Percentiles rank a stretch among this genome's conserved stretches.
Conservation (phyloP, 1,139 yeast species). For the Kodamaea sp. region DNA sequence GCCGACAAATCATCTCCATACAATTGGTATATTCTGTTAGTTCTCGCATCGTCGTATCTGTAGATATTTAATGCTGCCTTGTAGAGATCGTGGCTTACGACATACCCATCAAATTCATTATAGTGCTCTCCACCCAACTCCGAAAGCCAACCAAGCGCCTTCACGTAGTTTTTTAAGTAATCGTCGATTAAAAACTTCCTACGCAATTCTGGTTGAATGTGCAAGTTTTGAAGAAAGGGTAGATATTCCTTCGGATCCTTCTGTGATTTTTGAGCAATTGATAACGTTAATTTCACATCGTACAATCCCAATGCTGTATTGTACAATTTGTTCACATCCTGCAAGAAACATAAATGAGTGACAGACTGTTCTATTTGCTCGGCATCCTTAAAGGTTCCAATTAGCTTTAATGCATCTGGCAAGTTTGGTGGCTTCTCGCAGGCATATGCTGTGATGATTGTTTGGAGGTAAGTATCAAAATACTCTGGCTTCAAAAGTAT, state of each 20-base stretch:
- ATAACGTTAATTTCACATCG: constrained; percentile 75
- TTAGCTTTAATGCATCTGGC: constrained; percentile 66
- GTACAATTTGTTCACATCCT: constrained; percentile 83
- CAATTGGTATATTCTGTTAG: constrained; percentile 52
- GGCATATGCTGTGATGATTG: constrained; percentile 88
- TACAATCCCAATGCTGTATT: constrained; percentile 80
- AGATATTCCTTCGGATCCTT: constrained; percentile 97
- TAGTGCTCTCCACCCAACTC: constrained; percentile 50
- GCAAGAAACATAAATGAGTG: constrained; percentile 84
- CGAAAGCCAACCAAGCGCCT: constrained; percentile 69
- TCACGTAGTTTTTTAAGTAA: constrained; percentile 62
- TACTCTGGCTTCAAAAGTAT: constrained; percentile 57
- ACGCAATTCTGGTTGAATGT: constrained; percentile 65
- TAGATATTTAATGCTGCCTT: constrained; percentile 65
- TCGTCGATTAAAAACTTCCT: constrained; percentile 80
- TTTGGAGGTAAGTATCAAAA: constrained; percentile 64
- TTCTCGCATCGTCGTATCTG: constrained; percentile 58
- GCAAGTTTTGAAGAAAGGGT: constrained; percentile 83
- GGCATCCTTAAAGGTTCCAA: constrained; percentile 47
- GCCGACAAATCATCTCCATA: constrained; percentile 66
- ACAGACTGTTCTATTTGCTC: constrained; percentile 64
- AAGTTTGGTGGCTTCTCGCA: constrained; percentile 89
- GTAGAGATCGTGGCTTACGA: constrained; percentile 73
- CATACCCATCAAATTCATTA: constrained; percentile 67
- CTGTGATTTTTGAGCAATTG: constrained; percentile 93